phyloP scores from a whole-genome alignment of 192 early-diverging fungal species.

The Linderina pennispora region DNA sequence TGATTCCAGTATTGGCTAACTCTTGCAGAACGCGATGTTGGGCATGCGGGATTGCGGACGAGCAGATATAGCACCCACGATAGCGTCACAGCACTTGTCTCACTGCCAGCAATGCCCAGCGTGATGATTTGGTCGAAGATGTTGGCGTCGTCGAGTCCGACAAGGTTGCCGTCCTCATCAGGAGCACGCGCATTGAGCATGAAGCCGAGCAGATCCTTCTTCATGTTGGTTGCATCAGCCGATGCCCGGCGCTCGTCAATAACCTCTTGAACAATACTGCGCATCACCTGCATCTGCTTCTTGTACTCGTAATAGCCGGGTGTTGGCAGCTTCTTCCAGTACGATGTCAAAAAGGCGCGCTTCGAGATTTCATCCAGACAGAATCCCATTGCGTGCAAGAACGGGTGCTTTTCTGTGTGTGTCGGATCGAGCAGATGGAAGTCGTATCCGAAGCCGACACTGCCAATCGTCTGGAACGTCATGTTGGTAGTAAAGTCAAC shows the following conservation, averaged over 20 bases:
- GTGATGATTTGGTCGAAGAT: slow-evolving; percentile 62
- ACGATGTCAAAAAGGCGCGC: slow-evolving; percentile 21
- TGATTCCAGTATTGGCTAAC: slow-evolving; percentile 34
- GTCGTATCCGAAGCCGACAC: slow-evolving; percentile 52
- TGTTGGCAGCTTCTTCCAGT: slow-evolving; percentile 14
- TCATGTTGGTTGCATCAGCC: slow-evolving; percentile 4
- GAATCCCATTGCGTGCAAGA: slow-evolving; percentile 34
- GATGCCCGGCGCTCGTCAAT: slow-evolving; percentile 39
- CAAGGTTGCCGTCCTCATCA: slow-evolving; percentile 16
- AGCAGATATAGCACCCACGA: slow-evolving; percentile 49
- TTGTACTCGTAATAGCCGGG: slow-evolving; percentile 2
- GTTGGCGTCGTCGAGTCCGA: slow-evolving; percentile 19
- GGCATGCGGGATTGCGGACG: slow-evolving; percentile 37
- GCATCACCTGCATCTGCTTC: slow-evolving; percentile 36
- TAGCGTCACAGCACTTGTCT: slow-evolving; percentile 52
- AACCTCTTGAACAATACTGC: slow-evolving; percentile 44
- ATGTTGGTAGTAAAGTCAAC: slow-evolving; percentile 49
- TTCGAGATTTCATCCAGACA: slow-evolving; percentile 22
- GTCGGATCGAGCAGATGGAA: slow-evolving; percentile 41
- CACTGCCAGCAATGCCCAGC: slow-evolving; percentile 57
- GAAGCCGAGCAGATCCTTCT: slow-evolving; percentile 14
- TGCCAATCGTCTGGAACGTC: slow-evolving; percentile 53
- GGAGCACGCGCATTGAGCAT: slow-evolving; percentile 51
- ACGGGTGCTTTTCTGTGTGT: slow-evolving; percentile 22
- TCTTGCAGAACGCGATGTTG: slow-evolving; percentile 41